Conservation (phyloP, 2,329 filamentous ascomycete genomes). For the Hypoxylon sp. region DNA sequence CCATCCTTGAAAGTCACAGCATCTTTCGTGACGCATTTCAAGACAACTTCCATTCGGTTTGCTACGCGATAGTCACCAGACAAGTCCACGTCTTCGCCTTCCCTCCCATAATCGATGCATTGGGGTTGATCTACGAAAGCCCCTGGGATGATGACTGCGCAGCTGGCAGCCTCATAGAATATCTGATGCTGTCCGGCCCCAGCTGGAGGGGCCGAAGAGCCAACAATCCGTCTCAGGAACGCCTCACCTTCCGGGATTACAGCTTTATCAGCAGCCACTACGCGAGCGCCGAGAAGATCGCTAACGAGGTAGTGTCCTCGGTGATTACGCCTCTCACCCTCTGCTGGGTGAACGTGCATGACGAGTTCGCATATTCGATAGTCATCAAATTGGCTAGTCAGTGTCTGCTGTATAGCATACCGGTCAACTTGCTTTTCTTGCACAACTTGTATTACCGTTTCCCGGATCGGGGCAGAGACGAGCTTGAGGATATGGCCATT, state of each 20-base stretch:
- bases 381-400: too few relatives aligned
- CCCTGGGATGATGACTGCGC: neutral
- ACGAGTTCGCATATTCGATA: too few relatives aligned
- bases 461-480: too few relatives aligned
- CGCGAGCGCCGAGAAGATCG: neutral
- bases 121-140: neutral
- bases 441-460: too few relatives aligned
- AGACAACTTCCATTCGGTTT: neutral
- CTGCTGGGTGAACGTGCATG: too few relatives aligned
- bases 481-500: too few relatives aligned
- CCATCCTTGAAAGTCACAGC: slow-evolving; percentile 1
- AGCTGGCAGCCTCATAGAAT: neutral
- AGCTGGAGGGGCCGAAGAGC: neutral
- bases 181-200: neutral
- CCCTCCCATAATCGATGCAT: neutral
- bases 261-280: slow-evolving; percentile 1
- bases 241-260: slow-evolving; percentile 2
- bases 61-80: neutral
- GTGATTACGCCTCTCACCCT: too few relatives aligned
- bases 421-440: too few relatives aligned
- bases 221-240: neutral
- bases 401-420: too few relatives aligned
- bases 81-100: neutral
- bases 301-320: neutral
- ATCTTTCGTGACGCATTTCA: slow-evolving; percentile 4